Conservation (phyloP, 345 rosid genomes). For the Kandelia obovata region DNA sequence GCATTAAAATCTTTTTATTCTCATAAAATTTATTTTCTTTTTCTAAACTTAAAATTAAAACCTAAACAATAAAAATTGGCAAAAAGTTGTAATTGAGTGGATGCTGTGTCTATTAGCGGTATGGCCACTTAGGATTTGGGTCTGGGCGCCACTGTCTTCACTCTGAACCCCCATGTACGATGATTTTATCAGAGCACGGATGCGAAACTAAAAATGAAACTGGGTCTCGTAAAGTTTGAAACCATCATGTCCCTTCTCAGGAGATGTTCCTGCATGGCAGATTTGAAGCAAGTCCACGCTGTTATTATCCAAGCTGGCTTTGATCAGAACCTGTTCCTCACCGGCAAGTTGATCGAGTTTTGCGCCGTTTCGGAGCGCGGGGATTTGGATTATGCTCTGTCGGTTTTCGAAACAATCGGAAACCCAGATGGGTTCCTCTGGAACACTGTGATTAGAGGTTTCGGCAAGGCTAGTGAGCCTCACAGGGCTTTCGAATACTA, state of each 20-base stretch:
- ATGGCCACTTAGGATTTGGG: no score
- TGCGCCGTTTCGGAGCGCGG: slow-evolving; percentile 37
- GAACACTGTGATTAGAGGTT: slow-evolving; percentile 47
- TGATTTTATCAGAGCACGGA: background rate
- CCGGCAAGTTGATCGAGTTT: slow-evolving; percentile 35
- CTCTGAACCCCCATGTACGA: background rate
- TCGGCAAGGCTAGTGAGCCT: slow-evolving; percentile 19
- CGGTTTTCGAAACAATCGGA: slow-evolving; percentile 23
- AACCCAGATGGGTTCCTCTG: slow-evolving; percentile 47
- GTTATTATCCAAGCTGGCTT: slow-evolving; percentile 26
- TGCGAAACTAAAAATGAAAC: background rate
- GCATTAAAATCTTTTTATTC: no score
- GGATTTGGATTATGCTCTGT: slow-evolving; percentile 35
- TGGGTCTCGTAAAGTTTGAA: slow-evolving; percentile 6
- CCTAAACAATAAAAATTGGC: no score
- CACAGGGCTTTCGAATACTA: slow-evolving; percentile 13
- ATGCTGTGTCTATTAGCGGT: no score
- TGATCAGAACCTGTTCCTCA: slow-evolving; percentile 23
- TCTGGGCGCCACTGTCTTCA: no score
- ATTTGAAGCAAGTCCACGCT: slow-evolving; percentile 34
- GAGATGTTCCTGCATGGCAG: slow-evolving; percentile 28
- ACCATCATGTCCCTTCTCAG: slow-evolving; percentile 28
- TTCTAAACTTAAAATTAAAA: no score
- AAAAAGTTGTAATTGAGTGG: no score
- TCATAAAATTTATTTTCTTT: no score